These are phyloP conservation scores for Takashimella tepidaria DNA, from an alignment of 1,284 basidiomycete genomes.

Conservation along the genomic window DNA sequence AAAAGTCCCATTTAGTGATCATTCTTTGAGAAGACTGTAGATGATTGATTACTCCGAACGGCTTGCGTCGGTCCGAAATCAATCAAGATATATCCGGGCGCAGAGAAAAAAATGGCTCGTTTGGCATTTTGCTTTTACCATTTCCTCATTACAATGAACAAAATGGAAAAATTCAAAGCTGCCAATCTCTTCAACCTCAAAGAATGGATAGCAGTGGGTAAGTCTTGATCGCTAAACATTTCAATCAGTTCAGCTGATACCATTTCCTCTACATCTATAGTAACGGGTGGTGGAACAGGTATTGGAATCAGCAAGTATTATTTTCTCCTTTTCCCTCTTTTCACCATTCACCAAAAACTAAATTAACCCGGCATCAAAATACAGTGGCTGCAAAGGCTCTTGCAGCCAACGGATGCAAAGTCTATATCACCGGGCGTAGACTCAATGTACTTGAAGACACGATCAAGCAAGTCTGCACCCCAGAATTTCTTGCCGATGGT, in stretches of 20 bases:
- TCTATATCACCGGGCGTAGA: not conserved
- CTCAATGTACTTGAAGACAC: not conserved
- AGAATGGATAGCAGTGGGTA: not conserved
- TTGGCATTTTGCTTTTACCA: too few species aligned
- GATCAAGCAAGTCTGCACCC: not conserved
- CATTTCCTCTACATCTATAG: not conserved
- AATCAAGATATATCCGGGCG: too few species aligned
- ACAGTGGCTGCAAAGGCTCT: not conserved
- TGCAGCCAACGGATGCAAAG: not conserved
- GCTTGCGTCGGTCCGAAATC: too few species aligned
- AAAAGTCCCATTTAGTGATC: too few species aligned
- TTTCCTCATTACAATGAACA: not conserved
- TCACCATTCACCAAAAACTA: not conserved
- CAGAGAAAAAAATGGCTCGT: too few species aligned
- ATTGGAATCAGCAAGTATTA: not conserved
- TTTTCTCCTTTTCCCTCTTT: not conserved
- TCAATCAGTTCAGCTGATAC: not conserved
- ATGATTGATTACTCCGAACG: too few species aligned
- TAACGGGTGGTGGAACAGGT: not conserved
- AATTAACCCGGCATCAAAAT: too few species aligned
- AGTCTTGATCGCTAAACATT: not conserved
- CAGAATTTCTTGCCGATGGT: not conserved
- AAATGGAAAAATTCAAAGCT: not conserved
- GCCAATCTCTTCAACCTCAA: not conserved
- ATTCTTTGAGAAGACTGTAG: too few species aligned